Conservation (phyloP, 2,329 filamentous ascomycete species). For the Lasiodiplodia sp. region DNA sequence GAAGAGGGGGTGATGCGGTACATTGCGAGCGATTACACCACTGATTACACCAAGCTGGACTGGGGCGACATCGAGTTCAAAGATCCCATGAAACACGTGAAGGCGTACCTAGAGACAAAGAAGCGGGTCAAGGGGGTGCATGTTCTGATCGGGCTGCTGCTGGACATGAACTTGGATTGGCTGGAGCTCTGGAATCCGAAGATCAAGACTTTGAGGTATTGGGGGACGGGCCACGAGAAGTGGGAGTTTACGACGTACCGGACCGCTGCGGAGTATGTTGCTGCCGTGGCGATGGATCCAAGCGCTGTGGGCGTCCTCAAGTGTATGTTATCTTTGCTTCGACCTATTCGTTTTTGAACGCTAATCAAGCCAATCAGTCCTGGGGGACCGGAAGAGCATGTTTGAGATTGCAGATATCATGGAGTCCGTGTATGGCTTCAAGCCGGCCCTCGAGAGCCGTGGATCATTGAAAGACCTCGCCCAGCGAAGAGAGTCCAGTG, state of each 20-base stretch:
- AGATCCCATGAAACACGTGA: neutral
- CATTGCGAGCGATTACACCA: slow-evolving; percentile 2
- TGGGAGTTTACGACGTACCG: neutral
- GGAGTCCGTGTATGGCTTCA: neutral
- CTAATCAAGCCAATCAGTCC: neutral
- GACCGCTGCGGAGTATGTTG: neutral
- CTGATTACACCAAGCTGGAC: neutral
- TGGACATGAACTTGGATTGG: neutral
- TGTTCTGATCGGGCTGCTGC: neutral
- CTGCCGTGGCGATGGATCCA: neutral
- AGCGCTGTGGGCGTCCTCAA: neutral
- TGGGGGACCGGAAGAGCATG: neutral
- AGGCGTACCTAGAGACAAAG: neutral
- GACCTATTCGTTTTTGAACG: neutral
- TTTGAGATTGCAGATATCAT: neutral
- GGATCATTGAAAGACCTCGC: neutral
- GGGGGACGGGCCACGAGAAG: neutral
- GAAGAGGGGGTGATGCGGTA: neutral
- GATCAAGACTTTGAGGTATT: neutral
- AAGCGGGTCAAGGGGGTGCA: neutral
- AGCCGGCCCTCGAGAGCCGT: neutral
- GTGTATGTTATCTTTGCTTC: neutral
- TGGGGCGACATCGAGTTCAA: neutral
- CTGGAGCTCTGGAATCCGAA: neutral
- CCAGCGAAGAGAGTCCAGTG: neutral